A percentile compares a stretch with the other conserved stretches of the same genome.
phyloP scores from a whole-genome alignment of 1,284 basidiomycete genomes.

The Afroboletus lepidellus region DNA sequence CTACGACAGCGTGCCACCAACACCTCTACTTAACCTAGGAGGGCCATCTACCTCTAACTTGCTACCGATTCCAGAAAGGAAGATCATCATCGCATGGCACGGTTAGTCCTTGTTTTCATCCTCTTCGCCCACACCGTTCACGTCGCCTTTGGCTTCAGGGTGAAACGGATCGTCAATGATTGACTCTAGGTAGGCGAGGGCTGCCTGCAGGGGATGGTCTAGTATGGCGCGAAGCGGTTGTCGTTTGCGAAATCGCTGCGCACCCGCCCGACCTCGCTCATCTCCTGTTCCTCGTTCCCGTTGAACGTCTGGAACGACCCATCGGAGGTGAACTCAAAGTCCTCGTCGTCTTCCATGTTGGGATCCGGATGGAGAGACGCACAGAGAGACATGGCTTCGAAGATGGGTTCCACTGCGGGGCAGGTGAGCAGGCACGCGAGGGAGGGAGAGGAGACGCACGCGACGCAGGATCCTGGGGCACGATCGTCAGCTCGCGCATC shows the following conservation, averaged over 20 bases:
- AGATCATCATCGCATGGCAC: no score
- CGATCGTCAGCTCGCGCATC: conserved; percentile 77
- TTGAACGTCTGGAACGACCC: conserved; percentile 57
- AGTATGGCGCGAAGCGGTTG: conserved; percentile 85
- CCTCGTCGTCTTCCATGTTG: conserved; percentile 54
- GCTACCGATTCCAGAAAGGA: no score
- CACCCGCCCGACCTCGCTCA: conserved; percentile 89
- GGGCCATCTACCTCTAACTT: no score
- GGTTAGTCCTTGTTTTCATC: conserved; percentile 14
- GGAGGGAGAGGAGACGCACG: conserved; percentile 46
- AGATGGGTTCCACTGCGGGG: conserved; percentile 77
- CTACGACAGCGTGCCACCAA: no score
- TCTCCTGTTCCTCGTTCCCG: conserved; percentile 63
- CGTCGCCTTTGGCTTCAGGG: conserved; percentile 15
- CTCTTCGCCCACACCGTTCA: conserved; percentile 18
- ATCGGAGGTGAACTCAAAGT: conserved; percentile 59
- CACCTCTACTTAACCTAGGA: no score
- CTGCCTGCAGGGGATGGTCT: conserved; percentile 59
- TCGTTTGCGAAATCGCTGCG: conserved; percentile 85
- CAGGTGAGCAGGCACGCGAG: neutral
- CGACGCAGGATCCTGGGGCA: conserved; percentile 55
- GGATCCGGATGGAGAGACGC: conserved; percentile 88
- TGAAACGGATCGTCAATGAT: conserved; percentile 59
- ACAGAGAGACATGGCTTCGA: conserved; percentile 84
- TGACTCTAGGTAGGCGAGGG: conserved; percentile 71